Percentiles rank a stretch among this genome's conserved stretches.
These are phyloP conservation scores for Apodospora peruviana DNA, from an alignment of 495 filamentous ascomycete species.

Conservation along the genomic window DNA sequence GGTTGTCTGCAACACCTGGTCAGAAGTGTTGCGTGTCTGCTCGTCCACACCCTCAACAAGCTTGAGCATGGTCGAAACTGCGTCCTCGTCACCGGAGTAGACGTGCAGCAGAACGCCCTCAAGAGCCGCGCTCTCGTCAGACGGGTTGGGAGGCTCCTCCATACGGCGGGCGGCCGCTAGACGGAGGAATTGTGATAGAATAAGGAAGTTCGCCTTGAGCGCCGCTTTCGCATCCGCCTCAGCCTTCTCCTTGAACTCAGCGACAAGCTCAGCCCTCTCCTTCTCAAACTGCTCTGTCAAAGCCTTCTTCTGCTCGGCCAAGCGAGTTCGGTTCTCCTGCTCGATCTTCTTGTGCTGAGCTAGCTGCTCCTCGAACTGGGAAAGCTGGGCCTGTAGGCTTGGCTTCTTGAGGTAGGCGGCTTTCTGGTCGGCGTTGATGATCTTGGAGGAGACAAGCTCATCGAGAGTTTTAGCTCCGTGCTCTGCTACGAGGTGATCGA, in stretches of 20 bases:
- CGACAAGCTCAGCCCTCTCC: constrained; percentile 55
- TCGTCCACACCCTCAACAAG: constrained; percentile 79
- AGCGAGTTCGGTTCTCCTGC: constrained; percentile 63
- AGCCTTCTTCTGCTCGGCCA: constrained; percentile 62
- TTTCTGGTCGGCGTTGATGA: constrained; percentile 92
- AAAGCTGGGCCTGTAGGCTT: constrained; percentile 64
- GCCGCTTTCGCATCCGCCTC: constrained; percentile 49
- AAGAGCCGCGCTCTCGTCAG: constrained; percentile 75
- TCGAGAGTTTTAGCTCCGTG: constrained; percentile 73
- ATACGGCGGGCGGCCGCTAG: constrained; percentile 66
- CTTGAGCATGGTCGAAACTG: constrained; percentile 77
- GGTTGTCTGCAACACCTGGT: constrained; percentile 60
- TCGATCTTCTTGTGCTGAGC: constrained; percentile 77
- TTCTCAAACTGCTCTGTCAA: constrained; percentile 68
- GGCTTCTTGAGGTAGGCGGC: constrained; percentile 86
- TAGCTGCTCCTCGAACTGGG: constrained; percentile 79
- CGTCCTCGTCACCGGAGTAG: constrained; percentile 78
- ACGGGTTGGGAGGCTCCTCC: constrained; percentile 55
- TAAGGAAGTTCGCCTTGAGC: constrained; percentile 52
- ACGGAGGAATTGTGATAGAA: constrained; percentile 73
- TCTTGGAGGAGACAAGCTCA: constrained; percentile 70
- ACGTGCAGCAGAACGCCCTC: constrained; percentile 85
- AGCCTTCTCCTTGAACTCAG: constrained; percentile 49
- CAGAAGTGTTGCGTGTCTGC: constrained; percentile 57
- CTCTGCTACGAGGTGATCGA: constrained; percentile 71